Conservation (phyloP, 805 yeast genomes). For the Metschnikowia kunwiensis region DNA sequence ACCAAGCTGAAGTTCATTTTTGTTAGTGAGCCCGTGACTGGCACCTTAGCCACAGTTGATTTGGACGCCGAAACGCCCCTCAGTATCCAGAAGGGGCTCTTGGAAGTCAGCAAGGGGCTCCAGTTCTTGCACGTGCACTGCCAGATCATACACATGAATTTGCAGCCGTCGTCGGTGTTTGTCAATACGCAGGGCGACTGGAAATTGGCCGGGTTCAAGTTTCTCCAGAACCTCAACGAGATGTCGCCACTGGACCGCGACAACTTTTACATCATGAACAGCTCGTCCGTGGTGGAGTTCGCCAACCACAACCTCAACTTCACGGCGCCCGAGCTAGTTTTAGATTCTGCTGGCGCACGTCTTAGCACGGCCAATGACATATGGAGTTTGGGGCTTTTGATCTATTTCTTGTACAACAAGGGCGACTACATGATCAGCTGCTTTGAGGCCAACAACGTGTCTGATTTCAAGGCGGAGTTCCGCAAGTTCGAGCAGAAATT, state of each 20-base stretch:
- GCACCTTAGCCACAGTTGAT: constrained; percentile 44
- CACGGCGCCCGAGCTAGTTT: constrained; percentile 79
- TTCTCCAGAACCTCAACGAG: constrained; percentile 49
- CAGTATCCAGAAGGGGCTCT: constrained; percentile 75
- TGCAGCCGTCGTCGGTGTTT: constrained; percentile 74
- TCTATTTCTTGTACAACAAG: constrained; percentile 64
- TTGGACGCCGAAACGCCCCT: constrained; percentile 56
- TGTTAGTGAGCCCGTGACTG: constrained; percentile 77
- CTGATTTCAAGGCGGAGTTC: constrained; percentile 58
- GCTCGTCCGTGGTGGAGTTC: constrained; percentile 77
- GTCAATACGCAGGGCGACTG: constrained; percentile 87
- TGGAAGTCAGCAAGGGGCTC: constrained; percentile 73
- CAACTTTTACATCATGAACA: constrained; percentile 65
- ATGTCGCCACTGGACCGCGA: constrained; percentile 44
- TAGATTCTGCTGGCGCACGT: constrained; percentile 48
- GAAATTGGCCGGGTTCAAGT: constrained; percentile 77
- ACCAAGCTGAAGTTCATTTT: constrained; percentile 73
- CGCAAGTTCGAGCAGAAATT: constrained; percentile 45
- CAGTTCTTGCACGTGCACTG: constrained; percentile 81
- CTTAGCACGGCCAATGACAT: constrained; percentile 71
- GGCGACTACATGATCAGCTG: constrained; percentile 43
- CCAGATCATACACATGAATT: constrained; percentile 67
- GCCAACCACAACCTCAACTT: constrained; percentile 69
- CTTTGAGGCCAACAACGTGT: constrained; percentile 48
- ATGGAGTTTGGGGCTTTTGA: constrained; percentile 78